Evolutionary conservation across 805 yeast species (phyloP), one percentile per base, ranked within the genome.

Genomic region (Yamadazyma philogaea): DNA sequence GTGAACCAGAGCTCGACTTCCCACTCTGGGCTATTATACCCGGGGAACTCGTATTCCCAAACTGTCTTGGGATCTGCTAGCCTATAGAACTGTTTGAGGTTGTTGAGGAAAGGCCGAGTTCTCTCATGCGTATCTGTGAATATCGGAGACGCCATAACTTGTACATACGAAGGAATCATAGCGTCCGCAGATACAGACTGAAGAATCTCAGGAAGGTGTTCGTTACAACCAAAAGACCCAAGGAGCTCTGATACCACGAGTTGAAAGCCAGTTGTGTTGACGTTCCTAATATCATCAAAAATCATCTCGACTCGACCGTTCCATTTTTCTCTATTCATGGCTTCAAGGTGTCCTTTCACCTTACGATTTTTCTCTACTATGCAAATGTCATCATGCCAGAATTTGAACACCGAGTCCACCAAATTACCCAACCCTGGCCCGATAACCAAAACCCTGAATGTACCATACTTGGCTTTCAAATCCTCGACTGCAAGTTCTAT

Each of bases 191-290:
- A 14, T 4, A 35, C 11, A 21, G 20, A 14, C 5, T 33, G 37
- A 14, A 68, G 45, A 44, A 93, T 82, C 58, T 90, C 98, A 0
- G 98, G 97, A 7, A 87, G 75, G 14, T 87, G 69, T 57, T 90
- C 97, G 60, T 90, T 91, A 59, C 95, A 91, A 3, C 96, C 97
- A 64, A 91, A 85, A 12, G 96, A 86, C 5, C 97, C 97, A 20
- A 90, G 61, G 6, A 91, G 65, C 59, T 90, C 97, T 34, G 95
- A 84, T 1, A 91, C 72, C 7, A 89, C 74, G 33, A 90, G 54
- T 54, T 85, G 75, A 43, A 74, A 71, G 28, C 24, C 31, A 16
- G 34, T 2, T 3, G 19, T 31, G 34, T 35, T 66, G 7, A 54
- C 77, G 2, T 53, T 46, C 14, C 93, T 64, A 60, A 81, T 76